Base-by-base conservation (phyloP, 2,329 filamentous ascomycete species). In the Nemania abortiva region DNA sequence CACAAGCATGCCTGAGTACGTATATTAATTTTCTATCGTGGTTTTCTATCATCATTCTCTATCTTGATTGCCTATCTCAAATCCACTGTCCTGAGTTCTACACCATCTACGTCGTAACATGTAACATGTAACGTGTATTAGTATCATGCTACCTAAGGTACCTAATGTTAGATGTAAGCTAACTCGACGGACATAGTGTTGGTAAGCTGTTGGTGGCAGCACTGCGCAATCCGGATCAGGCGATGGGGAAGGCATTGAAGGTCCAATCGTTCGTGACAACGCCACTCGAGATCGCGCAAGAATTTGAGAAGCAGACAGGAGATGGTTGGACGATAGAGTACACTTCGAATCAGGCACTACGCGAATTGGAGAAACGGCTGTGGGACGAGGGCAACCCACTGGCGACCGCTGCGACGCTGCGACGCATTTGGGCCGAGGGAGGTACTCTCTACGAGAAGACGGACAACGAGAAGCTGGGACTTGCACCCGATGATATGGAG, bases 251-350 rank as follows among this genome's bases (percentile, higher is more conserved):
- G 62, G 85, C 87, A 0, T 79, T 93, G 39, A 90, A 88, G 66
- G 89, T 93, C 1, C 91, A 93, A 75, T 93, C 91, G 0, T 94
- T 93, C 72, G 90, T 90, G 0, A 85, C 87, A 1, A 92, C 89
- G 0, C 87, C 89, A 0, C 84, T 87, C 9, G 80, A 88, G 29
- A 89, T 93, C 22, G 76, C 92, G 22, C 83, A 83, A n/a, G 90
- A 92, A 76, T 92, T 90, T 73, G 89, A 92, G 80, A 87, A 83
- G 72, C 90, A 92, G 78, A 90, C 88, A 0, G 87, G 85, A 3
- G 79, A 80, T 15, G 81, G 85, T 69, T 92, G 89, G 89, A 79
- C 83, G 0, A 81, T 89, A 10, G 80, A 79, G 7, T 84, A 87
- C 70, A 88, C 84, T 1, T 76, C 88, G 2, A 80, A 91, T 10